Conservation (phyloP, 257 asterid genomes). For the Cordia subcordata region DNA sequence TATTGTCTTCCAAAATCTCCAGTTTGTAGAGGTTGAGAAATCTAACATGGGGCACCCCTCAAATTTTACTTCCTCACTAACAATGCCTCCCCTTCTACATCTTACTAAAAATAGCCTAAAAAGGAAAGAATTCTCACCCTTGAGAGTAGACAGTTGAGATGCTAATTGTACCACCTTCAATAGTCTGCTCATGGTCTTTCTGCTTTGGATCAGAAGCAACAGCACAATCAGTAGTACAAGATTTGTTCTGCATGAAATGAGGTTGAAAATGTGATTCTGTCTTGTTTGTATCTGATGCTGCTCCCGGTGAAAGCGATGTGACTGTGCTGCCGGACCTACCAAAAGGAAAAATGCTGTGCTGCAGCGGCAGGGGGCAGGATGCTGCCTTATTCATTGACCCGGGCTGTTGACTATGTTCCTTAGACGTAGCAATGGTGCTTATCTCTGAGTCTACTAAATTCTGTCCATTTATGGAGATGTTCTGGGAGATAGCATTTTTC, state of each 20-base stretch:
- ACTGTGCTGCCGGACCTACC: slow-evolving; percentile 36
- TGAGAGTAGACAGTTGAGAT: slow-evolving; percentile 77
- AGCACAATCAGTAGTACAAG: slow-evolving; percentile 27
- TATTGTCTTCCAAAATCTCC: too few species aligned
- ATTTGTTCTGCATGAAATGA: slow-evolving; percentile 29
- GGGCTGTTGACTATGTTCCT: slow-evolving; percentile 39
- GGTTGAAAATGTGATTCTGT: slow-evolving; percentile 36
- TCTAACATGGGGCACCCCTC: too few species aligned
- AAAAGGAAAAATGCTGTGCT: slow-evolving; percentile 32
- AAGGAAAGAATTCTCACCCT: slow-evolving; percentile 43
- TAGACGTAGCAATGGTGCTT: slow-evolving; percentile 45
- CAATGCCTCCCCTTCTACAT: too few species aligned
- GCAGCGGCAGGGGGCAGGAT: slow-evolving; percentile 26
- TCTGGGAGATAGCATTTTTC: slow-evolving; percentile 36
- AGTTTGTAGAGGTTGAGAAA: too few species aligned
- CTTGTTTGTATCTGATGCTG: slow-evolving; percentile 34
- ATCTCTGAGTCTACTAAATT: slow-evolving; percentile 54
- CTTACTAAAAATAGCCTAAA: neutral
- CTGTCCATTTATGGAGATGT: slow-evolving; percentile 49
- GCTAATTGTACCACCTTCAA: slow-evolving; percentile 74
- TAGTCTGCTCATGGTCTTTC: slow-evolving; percentile 44
- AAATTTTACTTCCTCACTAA: too few species aligned
- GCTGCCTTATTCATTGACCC: slow-evolving; percentile 38
- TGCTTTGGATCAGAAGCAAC: slow-evolving; percentile 25
- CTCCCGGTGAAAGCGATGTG: slow-evolving; percentile 36